Evolutionary conservation across 441 rosid species (phyloP).

Genomic region (Jatropha multifida): DNA sequence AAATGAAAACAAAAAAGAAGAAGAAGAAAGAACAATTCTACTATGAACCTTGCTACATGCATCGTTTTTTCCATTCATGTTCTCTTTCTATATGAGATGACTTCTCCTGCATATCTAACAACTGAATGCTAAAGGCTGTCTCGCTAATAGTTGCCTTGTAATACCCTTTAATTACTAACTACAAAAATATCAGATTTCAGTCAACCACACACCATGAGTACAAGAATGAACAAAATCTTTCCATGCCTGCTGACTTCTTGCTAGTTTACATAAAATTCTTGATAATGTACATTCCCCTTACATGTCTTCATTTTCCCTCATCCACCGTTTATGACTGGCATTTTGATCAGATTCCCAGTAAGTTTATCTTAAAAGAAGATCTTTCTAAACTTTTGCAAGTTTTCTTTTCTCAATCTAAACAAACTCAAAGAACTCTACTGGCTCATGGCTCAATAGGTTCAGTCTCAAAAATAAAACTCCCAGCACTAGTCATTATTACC

Average conservation of each 20-base stretch:
- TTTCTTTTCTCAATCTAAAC: background rate
- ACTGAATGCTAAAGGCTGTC: background rate
- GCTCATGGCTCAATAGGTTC: background rate
- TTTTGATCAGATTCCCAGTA: background rate
- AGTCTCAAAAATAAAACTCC: background rate
- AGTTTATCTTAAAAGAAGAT: background rate
- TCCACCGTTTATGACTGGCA: too few species aligned
- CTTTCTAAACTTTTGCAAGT: background rate
- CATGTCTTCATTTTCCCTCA: background rate
- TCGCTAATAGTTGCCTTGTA: background rate
- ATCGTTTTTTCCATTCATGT: background rate
- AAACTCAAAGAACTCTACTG: background rate
- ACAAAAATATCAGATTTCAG: background rate
- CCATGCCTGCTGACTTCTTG: background rate
- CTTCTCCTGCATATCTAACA: background rate
- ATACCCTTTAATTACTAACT: constrained; percentile 2
- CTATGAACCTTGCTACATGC: background rate
- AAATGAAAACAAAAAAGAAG: background rate
- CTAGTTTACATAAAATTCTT: background rate
- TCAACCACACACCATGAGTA: background rate
- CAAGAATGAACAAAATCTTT: constrained; percentile 1
- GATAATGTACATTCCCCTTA: too few species aligned
- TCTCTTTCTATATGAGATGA: background rate
- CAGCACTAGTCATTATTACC: background rate
- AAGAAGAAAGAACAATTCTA: background rate